These are phyloP conservation scores for Fomitopsis betulina DNA, from an alignment of 1,284 basidiomycete genomes.

Conservation along the genomic window DNA sequence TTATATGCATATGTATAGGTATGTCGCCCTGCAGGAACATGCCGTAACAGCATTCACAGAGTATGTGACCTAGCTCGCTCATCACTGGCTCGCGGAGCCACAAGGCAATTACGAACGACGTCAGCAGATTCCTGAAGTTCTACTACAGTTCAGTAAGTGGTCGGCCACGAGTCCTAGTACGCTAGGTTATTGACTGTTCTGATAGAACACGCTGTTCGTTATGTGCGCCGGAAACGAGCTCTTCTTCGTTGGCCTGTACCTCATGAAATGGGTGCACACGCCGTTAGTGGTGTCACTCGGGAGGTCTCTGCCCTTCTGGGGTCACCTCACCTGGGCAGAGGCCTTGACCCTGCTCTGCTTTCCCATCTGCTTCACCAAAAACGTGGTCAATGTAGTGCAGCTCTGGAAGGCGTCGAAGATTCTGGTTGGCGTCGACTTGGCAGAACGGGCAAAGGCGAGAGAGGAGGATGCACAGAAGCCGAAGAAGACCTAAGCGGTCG, in stretches of 20 bases:
- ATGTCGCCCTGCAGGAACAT: conserved; percentile 2
- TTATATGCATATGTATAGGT: conserved; percentile 99
- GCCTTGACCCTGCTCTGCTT: conserved; percentile 63
- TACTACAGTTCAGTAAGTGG: conserved; percentile 89
- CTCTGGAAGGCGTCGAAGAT: conserved; percentile 99
- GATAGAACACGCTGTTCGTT: conserved; percentile 80
- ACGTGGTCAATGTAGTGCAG: conserved; percentile 94
- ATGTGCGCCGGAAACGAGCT: conserved; percentile 98
- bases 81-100: conserved; percentile 91
- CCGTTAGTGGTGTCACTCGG: conserved; percentile 46
- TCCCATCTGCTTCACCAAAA: conserved; percentile 82
- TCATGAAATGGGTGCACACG: conserved; percentile 81
- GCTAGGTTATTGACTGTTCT: not conserved
- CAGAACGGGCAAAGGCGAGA: conserved; percentile 72
- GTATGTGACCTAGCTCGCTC: conserved; percentile 65
- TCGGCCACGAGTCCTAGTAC: not conserved
- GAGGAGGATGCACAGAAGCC: conserved; percentile 33
- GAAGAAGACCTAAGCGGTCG: conserved; percentile 17
- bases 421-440: conserved; percentile 85
- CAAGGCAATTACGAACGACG: conserved; percentile 88
- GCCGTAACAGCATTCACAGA: conserved; percentile 1
- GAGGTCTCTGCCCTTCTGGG: conserved; percentile 28
- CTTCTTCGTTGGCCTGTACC: conserved; percentile 95
- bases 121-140: conserved; percentile 86
- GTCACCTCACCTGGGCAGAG: conserved; percentile 76